Base-by-base conservation (phyloP, 345 rosid species). In the Acer campestre region DNA sequence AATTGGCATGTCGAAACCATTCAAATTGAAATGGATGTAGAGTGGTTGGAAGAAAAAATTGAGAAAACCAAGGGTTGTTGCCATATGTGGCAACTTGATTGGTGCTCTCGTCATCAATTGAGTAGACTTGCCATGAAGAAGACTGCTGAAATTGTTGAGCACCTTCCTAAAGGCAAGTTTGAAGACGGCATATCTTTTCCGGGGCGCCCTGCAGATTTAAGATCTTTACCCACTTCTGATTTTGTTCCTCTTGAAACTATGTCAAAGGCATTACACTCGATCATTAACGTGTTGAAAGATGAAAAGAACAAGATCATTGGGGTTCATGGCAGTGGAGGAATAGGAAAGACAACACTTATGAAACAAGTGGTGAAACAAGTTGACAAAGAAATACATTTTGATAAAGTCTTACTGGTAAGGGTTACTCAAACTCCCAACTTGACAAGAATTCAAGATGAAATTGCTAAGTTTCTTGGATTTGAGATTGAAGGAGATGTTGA, bases 381-480 rank as follows among this genome's bases (percentile, higher is more conserved):
- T 0, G 56, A 3, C 13, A 16, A 40, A 46, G 63, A 55, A 17
- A 81, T 61, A 18, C 1, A 35, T 1, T 84, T 84, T 2, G 75
- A 81, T 20, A 17, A 40, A 20, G 75, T 80, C 13, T 61, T 73
- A 7, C 17, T 48, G 22, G 74, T 53, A 23, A 13, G 46, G 2
- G 68, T 81, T 48, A 35, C 83, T 16, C 46, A 44, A 65, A 75
- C 42, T 1, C 80, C 80, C 4, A 44, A 81, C 1, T 9, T 77
- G 3, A 71, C 0, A 59, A 31, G 2, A 10, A 77, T 85, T 40
- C 82, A 83, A 46, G 68, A 22, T 1, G 63, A 75, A 53, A 83
- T 81, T 63, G 81, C 77, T 0, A 71, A 79, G 6, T 3, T 7
- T 31, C 7, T 86, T 2, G 71, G 76, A 7, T 13, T 73, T 7